Base-by-base conservation (phyloP, 768 basidiomycete species). In the Cyclocybe aegerita region DNA sequence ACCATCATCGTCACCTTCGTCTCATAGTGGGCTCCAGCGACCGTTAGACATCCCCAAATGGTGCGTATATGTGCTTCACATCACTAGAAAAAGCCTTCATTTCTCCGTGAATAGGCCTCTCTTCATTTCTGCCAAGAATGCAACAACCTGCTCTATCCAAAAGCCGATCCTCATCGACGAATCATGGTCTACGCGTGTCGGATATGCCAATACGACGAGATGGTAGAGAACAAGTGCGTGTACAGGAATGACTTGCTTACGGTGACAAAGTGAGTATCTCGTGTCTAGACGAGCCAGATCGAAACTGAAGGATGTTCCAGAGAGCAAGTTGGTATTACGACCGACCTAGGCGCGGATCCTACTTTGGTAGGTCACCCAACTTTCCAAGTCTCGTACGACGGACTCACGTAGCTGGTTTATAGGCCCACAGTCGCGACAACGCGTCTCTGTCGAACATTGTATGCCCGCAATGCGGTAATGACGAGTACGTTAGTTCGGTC, bases 61-160 rank as follows among this genome's bases (percentile, higher is more conserved):
- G n/a, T 39, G 37, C n/a, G 37, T n/a, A 39, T 39, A 39, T 7
- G 23, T 23, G 23, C 23, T 23, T 23, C 23, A 33, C 11, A 39
- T n/a, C 36, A 29, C 14, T 39, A 34, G n/a, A 39, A 14, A 29
- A n/a, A 29, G 14, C 23, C 6, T n/a, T 14, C 9, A 39, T n/a
- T 9, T 8, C 32, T 14, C 11, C 16, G 14, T 14, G 17, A 34
- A 51, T 7, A 92, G 90, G 85, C 90, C 9, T 89, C 89, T 2
- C 82, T 96, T 29, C 85, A 90, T 58, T 96, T 96, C 70, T 96
- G 93, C 62, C 86, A 84, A 35, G 93, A 96, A 76, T 96, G 93
- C 77, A 94, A 95, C 73, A 96, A 97, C 65, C 79, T 97, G 29
- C 78, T 97, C 46, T 95, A 96, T 67, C 93, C 93, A 15, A 86